Evolutionary conservation across 1,139 yeast species (phyloP).

Genomic region (Spencermartinsiella ligniputridi): DNA sequence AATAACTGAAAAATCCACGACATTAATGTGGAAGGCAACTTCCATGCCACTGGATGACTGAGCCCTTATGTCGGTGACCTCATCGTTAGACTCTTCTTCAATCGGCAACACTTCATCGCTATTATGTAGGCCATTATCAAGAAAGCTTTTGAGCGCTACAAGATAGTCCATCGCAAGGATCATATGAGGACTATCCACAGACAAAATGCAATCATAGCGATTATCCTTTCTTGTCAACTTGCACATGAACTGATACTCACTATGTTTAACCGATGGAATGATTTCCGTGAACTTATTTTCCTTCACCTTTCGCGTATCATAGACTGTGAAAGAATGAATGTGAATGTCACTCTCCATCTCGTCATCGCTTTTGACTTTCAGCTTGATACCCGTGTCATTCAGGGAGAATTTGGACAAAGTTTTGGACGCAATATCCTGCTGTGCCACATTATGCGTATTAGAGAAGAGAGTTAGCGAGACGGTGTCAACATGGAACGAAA

Average conservation of each 20-base stretch:
- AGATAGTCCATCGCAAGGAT: constrained; percentile 83
- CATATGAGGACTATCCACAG: constrained; percentile 75
- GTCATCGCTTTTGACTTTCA: constrained; percentile 51
- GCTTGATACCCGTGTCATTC: constrained; percentile 50
- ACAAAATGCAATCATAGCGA: constrained; percentile 51
- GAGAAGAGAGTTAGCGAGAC: constrained; percentile 63
- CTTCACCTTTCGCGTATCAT: constrained; percentile 60
- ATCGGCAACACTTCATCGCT: constrained; percentile 11
- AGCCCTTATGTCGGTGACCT: constrained; percentile 11
- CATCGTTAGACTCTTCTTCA: constrained; percentile 9
- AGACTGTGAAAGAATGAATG: constrained; percentile 69
- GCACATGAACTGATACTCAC: constrained; percentile 69
- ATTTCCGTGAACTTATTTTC: constrained; percentile 73
- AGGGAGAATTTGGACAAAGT: constrained; percentile 62
- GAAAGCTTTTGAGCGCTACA: constrained; percentile 66
- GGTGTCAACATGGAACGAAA: constrained; percentile 52
- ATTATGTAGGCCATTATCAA: constrained; percentile 41
- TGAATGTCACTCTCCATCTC: constrained; percentile 58
- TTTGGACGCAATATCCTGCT: constrained; percentile 33
- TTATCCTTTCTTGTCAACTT: constrained; percentile 39
- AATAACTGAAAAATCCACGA: constrained; percentile 75
- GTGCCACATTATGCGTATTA: constrained; percentile 43
- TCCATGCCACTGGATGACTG: constrained; percentile 21
- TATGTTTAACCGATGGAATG: constrained; percentile 64
- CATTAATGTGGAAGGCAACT: constrained; percentile 56